phyloP scores from a whole-genome alignment of 2,329 filamentous ascomycete species.

The Fusarium beomiforme region DNA sequence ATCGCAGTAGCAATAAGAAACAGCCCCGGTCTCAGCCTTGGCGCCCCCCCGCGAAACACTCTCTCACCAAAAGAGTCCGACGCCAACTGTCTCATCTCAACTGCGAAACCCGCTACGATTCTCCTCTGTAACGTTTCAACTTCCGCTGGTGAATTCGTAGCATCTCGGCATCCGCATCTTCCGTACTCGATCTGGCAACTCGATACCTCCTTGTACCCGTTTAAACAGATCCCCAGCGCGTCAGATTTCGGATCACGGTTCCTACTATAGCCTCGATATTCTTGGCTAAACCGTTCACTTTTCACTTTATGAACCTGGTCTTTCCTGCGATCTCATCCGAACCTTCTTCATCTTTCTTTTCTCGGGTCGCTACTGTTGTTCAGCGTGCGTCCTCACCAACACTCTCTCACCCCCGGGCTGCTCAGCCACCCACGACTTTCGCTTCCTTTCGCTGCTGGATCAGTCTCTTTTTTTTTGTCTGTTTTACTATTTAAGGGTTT shows the following conservation, averaged over 20 bases:
- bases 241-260: constrained; percentile 32
- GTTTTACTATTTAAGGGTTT: constrained; percentile 31
- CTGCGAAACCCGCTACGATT: constrained; percentile 24
- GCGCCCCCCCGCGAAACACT: constrained; percentile 38
- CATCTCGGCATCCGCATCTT: constrained; percentile 30
- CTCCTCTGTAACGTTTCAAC: constrained; percentile 43
- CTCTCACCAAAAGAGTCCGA: constrained; percentile 21
- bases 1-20: constrained; percentile 14
- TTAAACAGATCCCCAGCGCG: constrained; percentile 20
- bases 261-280: constrained; percentile 12
- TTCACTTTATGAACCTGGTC: constrained; percentile 37
- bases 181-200: constrained; percentile 29
- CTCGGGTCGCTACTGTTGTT: constrained; percentile 37
- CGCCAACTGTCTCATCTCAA: constrained; percentile 40
- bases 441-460: constrained; percentile 63
- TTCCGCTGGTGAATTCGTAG: constrained; percentile 21
- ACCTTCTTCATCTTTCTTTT: constrained; percentile 28
- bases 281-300: not conserved
- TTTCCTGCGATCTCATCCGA: constrained; percentile 19
- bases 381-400: constrained; percentile 25
- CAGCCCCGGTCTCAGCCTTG: constrained; percentile 8
- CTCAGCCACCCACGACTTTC: constrained; percentile 38
- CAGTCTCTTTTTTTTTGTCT: constrained; percentile 58
- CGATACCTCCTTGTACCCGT: constrained; percentile 21
- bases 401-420: constrained; percentile 20